Conservation (phyloP, 148 eudicot species). For the Chenopodium formosanum region DNA sequence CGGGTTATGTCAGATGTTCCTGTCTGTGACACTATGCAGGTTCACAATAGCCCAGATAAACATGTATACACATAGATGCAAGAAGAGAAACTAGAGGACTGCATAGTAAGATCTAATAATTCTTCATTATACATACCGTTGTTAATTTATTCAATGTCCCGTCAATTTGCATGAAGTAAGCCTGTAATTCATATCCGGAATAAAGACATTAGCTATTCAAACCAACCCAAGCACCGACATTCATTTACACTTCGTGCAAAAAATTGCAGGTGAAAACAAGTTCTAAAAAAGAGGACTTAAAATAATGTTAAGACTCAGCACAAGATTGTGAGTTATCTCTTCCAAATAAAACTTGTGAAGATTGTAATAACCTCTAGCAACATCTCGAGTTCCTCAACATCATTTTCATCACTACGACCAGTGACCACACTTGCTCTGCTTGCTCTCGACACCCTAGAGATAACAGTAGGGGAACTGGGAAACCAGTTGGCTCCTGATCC, state of each 20-base stretch:
- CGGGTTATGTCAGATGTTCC: background rate
- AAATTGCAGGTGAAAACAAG: background rate
- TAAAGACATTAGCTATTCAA: constrained; percentile 10
- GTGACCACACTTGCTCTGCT: constrained; percentile 64
- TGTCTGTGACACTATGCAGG: background rate
- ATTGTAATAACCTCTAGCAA: constrained; percentile 56
- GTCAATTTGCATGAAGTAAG: constrained; percentile 80
- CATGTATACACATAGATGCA: background rate
- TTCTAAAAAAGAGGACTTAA: too few relatives aligned
- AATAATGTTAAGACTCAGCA: background rate
- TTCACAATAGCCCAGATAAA: background rate
- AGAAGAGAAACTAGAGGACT: background rate
- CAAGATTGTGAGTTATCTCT: background rate
- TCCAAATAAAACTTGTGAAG: background rate
- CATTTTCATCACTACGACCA: constrained; percentile 63
- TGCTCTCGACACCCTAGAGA: constrained; percentile 60
- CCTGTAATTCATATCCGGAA: constrained; percentile 41
- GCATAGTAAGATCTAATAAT: background rate
- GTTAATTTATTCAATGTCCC: constrained; percentile 66
- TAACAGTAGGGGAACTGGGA: constrained; percentile 53
- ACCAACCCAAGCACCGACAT: background rate
- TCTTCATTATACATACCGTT: constrained; percentile 40
- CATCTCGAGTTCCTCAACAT: constrained; percentile 81
- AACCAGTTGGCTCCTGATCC: constrained; percentile 50
- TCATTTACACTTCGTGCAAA: background rate